Conservation (phyloP, 2,329 filamentous ascomycete species). For the Xylaria arbuscula region DNA sequence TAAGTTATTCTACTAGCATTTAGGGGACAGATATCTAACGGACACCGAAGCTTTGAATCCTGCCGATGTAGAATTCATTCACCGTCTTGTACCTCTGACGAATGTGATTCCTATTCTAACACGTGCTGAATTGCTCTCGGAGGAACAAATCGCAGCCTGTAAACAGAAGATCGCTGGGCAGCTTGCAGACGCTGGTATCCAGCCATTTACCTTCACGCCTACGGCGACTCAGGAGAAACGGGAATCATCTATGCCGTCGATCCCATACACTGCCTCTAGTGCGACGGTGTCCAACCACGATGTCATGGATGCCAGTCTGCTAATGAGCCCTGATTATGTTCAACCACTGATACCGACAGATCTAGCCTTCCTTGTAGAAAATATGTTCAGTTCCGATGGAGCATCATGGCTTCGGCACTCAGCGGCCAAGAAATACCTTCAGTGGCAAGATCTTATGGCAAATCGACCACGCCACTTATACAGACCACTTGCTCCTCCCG, state of each 20-base stretch:
- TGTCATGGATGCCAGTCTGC: slow-evolving; percentile 88
- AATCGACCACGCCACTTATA: slow-evolving; percentile 52
- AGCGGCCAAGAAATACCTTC: slow-evolving; percentile 82
- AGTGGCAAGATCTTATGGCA: slow-evolving; percentile 66
- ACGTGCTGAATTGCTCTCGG: slow-evolving; percentile 76
- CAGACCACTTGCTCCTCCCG: slow-evolving; percentile 48
- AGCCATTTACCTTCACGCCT: slow-evolving; percentile 73
- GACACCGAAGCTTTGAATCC: slow-evolving; percentile 63
- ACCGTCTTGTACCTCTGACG: slow-evolving; percentile 75
- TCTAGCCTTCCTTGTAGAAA: slow-evolving; percentile 73
- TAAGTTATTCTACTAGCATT: slow-evolving; percentile 55
- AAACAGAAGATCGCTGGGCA: slow-evolving; percentile 70
- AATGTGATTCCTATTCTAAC: slow-evolving; percentile 88
- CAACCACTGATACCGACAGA: slow-evolving; percentile 84
- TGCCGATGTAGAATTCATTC: slow-evolving; percentile 77
- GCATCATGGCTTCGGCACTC: slow-evolving; percentile 84
- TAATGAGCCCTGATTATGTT: slow-evolving; percentile 93
- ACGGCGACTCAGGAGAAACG: slow-evolving; percentile 45
- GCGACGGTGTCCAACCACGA: slow-evolving; percentile 77
- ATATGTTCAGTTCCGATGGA: slow-evolving; percentile 81
- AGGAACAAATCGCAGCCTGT: slow-evolving; percentile 65
- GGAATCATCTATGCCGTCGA: slow-evolving; percentile 46
- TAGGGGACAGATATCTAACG: slow-evolving; percentile 35
- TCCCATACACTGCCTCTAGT: slow-evolving; percentile 82
- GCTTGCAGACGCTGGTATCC: slow-evolving; percentile 67